Percentiles rank a stretch among this genome's conserved stretches.
Conservation (phyloP, 306 rosid genomes). For the Begonia masoniana region DNA sequence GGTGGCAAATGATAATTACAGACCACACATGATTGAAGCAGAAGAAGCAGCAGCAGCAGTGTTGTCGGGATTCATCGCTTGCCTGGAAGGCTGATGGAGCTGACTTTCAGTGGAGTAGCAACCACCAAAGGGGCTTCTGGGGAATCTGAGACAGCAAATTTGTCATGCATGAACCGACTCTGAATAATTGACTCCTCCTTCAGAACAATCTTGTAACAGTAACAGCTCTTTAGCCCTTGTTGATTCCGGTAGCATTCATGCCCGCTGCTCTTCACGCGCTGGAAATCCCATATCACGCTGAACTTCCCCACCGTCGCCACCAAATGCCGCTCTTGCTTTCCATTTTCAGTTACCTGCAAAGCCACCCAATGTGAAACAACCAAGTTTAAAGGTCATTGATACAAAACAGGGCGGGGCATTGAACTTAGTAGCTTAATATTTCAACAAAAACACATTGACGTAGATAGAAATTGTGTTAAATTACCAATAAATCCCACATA, state of each 20-base stretch:
- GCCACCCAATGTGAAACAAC: too few relatives aligned
- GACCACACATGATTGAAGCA: too few relatives aligned
- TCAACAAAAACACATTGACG: too few relatives aligned
- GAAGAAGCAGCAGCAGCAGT: too few relatives aligned
- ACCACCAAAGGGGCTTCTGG: conserved; percentile 94
- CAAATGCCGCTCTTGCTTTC: conserved; percentile 88
- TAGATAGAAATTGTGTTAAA: too few relatives aligned
- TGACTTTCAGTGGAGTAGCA: conserved; percentile 89
- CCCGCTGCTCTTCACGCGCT: conserved; percentile 74
- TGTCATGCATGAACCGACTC: conserved; percentile 94
- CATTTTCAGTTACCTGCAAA: conserved; percentile 74
- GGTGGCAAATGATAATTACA: too few relatives aligned
- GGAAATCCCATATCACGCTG: conserved; percentile 95
- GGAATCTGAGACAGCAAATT: conserved; percentile 56
- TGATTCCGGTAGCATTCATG: conserved; percentile 77
- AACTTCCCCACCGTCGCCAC: conserved; percentile 94
- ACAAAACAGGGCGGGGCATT: too few relatives aligned
- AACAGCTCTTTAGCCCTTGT: conserved; percentile 89
- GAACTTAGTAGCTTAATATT: too few relatives aligned
- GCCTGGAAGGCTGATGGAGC: conserved; percentile 81
- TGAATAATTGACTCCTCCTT: conserved; percentile 91
- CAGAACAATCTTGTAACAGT: conserved; percentile 74
- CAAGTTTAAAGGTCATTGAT: too few relatives aligned
- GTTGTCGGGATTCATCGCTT: conserved; percentile 18
- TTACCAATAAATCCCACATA: too few relatives aligned